Base-by-base conservation (phyloP, 345 rosid genomes). In the Clarkia xantiana region DNA sequence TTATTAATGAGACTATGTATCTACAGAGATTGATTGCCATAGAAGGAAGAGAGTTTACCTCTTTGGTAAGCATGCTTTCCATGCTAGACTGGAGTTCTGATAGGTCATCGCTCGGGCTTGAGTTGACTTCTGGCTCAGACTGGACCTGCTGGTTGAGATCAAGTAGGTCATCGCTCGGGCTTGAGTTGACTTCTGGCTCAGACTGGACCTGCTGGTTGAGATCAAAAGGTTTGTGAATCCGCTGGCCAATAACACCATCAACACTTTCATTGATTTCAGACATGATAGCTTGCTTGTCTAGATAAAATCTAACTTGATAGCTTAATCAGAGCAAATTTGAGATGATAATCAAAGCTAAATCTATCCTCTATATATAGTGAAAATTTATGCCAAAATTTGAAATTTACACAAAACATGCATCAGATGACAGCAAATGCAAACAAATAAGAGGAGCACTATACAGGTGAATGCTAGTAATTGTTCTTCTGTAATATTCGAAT, bases 351-450 rank as follows among this genome's bases (percentile, higher is more conserved):
- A 49, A 47, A 34, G 39, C 53, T 19, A 48, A 48, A 48, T 25
- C 34, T 17, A 25, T 22, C n/a, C 25, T 17, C 14, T 11, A 22
- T 48, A 48, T 48, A 48, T 48, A 48, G 34, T 17, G 3, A 40
- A 49, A 29, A 29, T 25, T 34, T 12, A 6, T 25, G 1, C 19
- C 10, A 19, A 19, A n/a, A 18, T 25, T 20, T 25, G 38, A 29
- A 49, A 49, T 18, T n/a, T 25, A 29, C 53, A 25, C 38, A 12
- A 13, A 49, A 23, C 52, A 48, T 25, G 53, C 38, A 40, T 49
- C 39, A 29, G 17, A 16, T 47, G 38, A 12, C 38, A 47, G 38
- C 41, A 49, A 16, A 25, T 49, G 17, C 12, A 18, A 49, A 49
- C 53, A 49, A 29, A 18, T 49, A 14, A 10, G 16, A 14, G 12